Evolutionary conservation across 306 rosid genomes (phyloP).

Genomic region (Amphicarpaea edgeworthii): DNA sequence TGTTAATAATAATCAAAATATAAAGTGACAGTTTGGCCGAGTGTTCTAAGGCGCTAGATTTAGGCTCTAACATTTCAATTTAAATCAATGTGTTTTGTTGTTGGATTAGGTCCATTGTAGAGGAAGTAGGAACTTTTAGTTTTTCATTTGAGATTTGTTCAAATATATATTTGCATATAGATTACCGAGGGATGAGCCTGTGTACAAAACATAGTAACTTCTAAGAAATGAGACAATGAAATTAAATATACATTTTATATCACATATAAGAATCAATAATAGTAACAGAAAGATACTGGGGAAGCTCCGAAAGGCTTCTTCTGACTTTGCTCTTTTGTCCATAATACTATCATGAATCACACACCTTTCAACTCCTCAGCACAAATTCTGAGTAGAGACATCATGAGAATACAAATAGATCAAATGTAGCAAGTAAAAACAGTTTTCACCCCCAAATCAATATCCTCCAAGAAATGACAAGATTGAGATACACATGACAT

Average conservation of each 20-base stretch:
- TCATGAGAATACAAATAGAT: conserved; percentile 46
- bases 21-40: no score
- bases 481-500: conserved; percentile 38
- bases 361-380: conserved; percentile 21
- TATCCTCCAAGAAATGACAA: conserved; percentile 44
- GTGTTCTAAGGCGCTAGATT: no score
- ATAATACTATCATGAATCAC: conserved; percentile 18
- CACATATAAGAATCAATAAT: conserved; percentile 26
- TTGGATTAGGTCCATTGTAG: background rate
- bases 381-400: conserved; percentile 36
- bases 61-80: no score
- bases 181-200: background rate
- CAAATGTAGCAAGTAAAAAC: conserved; percentile 39
- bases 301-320: conserved; percentile 34
- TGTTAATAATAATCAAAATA: no score
- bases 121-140: background rate
- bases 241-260: conserved; percentile 43
- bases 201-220: no score
- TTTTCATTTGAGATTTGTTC: background rate
- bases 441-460: conserved; percentile 53
- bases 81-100: no score
- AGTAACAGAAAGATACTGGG: conserved; percentile 26
- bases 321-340: conserved; percentile 37
- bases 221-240: conserved; percentile 27
- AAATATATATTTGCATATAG: background rate